Evolutionary conservation across 768 basidiomycete species (phyloP), one percentile per base, ranked within the genome.

Genomic region (Trametes villosa): DNA sequence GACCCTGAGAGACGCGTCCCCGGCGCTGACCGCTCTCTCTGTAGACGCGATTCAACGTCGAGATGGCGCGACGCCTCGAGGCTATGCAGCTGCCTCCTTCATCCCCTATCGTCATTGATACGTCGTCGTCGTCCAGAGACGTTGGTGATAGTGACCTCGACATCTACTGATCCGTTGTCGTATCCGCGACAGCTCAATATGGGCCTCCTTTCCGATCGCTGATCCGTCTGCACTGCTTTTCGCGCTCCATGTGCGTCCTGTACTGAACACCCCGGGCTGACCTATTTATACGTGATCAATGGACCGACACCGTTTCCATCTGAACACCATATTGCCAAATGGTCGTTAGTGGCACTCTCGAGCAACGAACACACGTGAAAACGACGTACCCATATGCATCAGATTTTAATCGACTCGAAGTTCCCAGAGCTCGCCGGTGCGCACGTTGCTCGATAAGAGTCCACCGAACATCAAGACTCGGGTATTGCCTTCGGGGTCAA

Each of bases 391-490:
- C 9, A 36, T n/a, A n/a, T n/a, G n/a, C n/a, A n/a, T n/a, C n/a
- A n/a, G n/a, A n/a, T n/a, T n/a, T 62, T 50, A 64, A 27, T 70
- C 52, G 26, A 77, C 65, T 55, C 75, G 73, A 13, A 79, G 67
- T 22, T 78, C 57, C 79, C 78, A 83, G 0, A 77, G 75, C 47
- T 81, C 75, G 2, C 66, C 72, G 15, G 78, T 71, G 18, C 81
- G 71, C 34, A 77, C 75, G 63, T 81, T 82, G 30, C 72, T 72
- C 22, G 73, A 69, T 59, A 77, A 53, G 30, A 82, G 59, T 4
- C 82, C 80, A 0, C 82, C 81, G 2, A 68, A 71, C 56, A 67
- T 41, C 9, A 61, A 33, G 38, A 62, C 42, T 27, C 61, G 54
- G n/a, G 61, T 48, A 17, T 67, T 50, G 4, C 69, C 71, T 4